Percentiles rank a stretch among this genome's conserved stretches.
Evolutionary conservation across 2,329 filamentous ascomycete species (phyloP).

Genomic region (Graphilbum fragrans): DNA sequence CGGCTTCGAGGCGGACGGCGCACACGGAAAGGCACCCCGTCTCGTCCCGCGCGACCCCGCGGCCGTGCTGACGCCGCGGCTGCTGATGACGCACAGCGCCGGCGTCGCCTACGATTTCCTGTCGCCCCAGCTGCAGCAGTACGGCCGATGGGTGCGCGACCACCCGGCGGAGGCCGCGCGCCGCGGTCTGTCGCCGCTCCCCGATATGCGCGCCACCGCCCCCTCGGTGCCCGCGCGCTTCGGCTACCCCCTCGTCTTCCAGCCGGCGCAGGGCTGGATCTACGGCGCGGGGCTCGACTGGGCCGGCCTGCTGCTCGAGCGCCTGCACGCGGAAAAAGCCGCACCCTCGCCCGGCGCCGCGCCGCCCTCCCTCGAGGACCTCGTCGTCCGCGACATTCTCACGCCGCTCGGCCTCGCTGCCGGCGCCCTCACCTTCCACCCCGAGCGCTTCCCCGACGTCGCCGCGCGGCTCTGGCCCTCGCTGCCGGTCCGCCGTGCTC

Average conservation of each 20-base stretch:
- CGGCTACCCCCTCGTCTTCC: constrained; percentile 9
- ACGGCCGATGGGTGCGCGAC: constrained; percentile 1
- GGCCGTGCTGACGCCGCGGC: constrained; percentile 10
- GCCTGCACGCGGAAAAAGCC: background rate
- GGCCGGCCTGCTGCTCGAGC: constrained; percentile 9
- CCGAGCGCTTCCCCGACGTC: constrained; percentile 8
- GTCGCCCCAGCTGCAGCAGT: constrained; percentile 4
- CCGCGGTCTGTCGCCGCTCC: background rate
- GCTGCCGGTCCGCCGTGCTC: constrained; percentile 8
- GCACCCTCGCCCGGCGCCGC: background rate
- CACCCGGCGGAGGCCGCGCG: background rate
- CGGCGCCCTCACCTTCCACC: constrained; percentile 8
- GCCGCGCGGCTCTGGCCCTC: constrained; percentile 6
- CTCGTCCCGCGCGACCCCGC: constrained; percentile 3
- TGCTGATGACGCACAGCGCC: constrained; percentile 8
- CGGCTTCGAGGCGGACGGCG: constrained; percentile 1
- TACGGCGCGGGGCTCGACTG: constrained; percentile 11
- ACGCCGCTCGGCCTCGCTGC: constrained; percentile 9
- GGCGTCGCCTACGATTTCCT: constrained; percentile 9
- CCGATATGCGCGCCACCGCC: background rate
- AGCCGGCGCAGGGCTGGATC: constrained; percentile 10
- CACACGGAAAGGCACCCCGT: constrained; percentile 1
- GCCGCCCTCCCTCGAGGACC: constrained; percentile 10
- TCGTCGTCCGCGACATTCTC: constrained; percentile 7
- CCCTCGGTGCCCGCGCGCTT: constrained; percentile 7